Evolutionary conservation across 163 green algal species (phyloP).

Genomic region (Prototheca stagnorum): DNA sequence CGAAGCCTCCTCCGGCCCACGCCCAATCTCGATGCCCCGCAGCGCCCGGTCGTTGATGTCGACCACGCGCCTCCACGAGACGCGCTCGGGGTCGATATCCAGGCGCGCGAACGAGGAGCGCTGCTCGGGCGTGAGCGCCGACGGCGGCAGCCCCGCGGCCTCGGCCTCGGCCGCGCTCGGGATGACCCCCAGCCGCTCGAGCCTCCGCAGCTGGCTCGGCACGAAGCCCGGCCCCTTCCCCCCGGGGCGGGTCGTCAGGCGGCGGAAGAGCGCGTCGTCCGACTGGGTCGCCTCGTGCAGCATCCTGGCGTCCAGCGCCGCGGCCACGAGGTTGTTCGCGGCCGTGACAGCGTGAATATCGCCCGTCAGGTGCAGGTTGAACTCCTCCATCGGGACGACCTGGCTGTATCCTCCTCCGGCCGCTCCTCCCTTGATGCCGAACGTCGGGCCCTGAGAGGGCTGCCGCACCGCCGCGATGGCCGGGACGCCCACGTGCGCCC

Average conservation of each 20-base stretch:
- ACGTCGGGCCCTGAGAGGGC: slow-evolving; percentile 89
- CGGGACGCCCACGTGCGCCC: slow-evolving; percentile 64
- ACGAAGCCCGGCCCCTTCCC: too few species aligned
- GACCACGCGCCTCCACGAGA: slow-evolving; percentile 55
- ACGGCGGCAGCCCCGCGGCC: slow-evolving; percentile 2
- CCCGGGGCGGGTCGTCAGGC: slow-evolving; percentile 58
- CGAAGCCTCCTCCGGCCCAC: slow-evolving; percentile 59
- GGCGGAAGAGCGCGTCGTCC: slow-evolving; percentile 78
- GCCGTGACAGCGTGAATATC: slow-evolving; percentile 93
- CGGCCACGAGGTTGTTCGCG: slow-evolving; percentile 94
- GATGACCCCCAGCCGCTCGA: slow-evolving; percentile 86
- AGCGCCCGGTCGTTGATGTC: slow-evolving; percentile 78
- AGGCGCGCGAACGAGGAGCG: slow-evolving; percentile 64
- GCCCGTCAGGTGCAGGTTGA: slow-evolving; percentile 93
- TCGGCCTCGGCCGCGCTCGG: slow-evolving; percentile 18
- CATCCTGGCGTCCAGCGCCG: slow-evolving; percentile 86
- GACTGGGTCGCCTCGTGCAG: slow-evolving; percentile 87
- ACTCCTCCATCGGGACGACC: slow-evolving; percentile 92
- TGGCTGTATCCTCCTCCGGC: slow-evolving; percentile 92
- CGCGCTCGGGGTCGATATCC: slow-evolving; percentile 69
- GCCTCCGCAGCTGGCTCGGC: slow-evolving; percentile 66
- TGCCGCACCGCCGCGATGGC: slow-evolving; percentile 84
- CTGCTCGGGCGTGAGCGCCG: slow-evolving; percentile 19
- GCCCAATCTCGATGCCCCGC: slow-evolving; percentile 37
- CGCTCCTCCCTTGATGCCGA: slow-evolving; percentile 97